Conservation (phyloP, 352 stramenopile species). For the Phytophthora fragariae region DNA sequence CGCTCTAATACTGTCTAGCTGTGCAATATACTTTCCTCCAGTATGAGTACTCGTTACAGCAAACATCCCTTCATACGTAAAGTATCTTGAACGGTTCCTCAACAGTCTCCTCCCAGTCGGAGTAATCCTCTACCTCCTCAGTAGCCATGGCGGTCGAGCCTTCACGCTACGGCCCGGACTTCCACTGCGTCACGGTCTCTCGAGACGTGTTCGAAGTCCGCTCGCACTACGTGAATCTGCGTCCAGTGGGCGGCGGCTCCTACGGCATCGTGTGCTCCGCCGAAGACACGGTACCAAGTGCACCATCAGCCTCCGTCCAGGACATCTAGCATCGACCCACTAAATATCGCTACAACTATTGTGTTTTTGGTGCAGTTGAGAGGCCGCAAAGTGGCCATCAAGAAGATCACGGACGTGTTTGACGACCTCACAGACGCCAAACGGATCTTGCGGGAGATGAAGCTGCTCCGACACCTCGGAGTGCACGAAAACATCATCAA, state of each 20-base stretch:
- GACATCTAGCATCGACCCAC: background rate
- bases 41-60: background rate
- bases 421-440: conserved; percentile 93
- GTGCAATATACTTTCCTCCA: background rate
- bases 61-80: conserved; percentile 9
- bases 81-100: conserved; percentile 40
- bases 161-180: conserved; percentile 81
- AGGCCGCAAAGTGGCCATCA: conserved; percentile 90
- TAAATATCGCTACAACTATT: background rate
- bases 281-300: conserved; percentile 81
- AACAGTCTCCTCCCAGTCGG: conserved; percentile 37
- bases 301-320: background rate
- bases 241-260: conserved; percentile 82
- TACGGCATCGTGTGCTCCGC: conserved; percentile 95
- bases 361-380: conserved; percentile 54
- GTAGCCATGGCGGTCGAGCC: conserved; percentile 67
- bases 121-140: background rate
- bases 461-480: conserved; percentile 92
- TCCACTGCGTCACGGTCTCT: conserved; percentile 84
- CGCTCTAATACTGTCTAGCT: conserved; percentile 14
- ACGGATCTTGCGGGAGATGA: conserved; percentile 94
- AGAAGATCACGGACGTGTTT: conserved; percentile 95
- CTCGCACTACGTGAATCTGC: conserved; percentile 84
- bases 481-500: conserved; percentile 94
- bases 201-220: conserved; percentile 86